Evolutionary conservation across 306 rosid genomes (phyloP), one percentile per base, ranked within the genome.

Genomic region (Rosa lucieae): DNA sequence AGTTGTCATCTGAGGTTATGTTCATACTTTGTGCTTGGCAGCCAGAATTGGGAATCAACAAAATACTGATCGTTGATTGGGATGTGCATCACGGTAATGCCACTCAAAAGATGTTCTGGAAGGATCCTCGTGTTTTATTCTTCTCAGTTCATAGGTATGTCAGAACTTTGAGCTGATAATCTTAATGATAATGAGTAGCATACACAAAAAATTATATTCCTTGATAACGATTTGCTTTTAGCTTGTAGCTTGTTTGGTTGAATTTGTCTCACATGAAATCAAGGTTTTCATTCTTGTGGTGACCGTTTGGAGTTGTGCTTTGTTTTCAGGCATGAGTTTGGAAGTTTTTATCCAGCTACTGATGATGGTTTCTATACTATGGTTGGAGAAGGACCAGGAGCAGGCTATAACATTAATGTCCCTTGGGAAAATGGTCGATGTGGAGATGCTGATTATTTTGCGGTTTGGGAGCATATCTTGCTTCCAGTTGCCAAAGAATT

Each of bases 51-150:
- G 96, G 93, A 5, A 82, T 93, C 23, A 89, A 90, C 63, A 91
- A 89, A 75, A 86, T 95, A 71, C 81, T 95, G 80, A 89, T 95
- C 21, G 99, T 95, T 83, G 99, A 95, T 84, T 95, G 99, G 99
- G 99, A 95, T 47, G 94, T 95, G 13, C 99, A 95, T 88, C 99
- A 95, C 77, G 99, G 99, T 71, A 95, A 95, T 81, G 99, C 92
- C 67, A 95, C 99, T 18, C 99, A 93, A 82, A 95, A 95, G 83
- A 87, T 84, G 94, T 95, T 95, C 78, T 93, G 90, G 94, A 79
- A 78, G 63, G 98, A 95, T 82, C 83, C 96, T 76, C 97, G 88
- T 43, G 98, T 93, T 80, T 77, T 95, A 59, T 95, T 95, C 88
- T 95, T 95, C 93, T 95, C 99, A 2, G 94, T 95, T 84, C 99